Evolutionary conservation across 2,329 filamentous ascomycete genomes (phyloP), one percentile per base, ranked within the genome.

Genomic region (Scytalidium sp.): DNA sequence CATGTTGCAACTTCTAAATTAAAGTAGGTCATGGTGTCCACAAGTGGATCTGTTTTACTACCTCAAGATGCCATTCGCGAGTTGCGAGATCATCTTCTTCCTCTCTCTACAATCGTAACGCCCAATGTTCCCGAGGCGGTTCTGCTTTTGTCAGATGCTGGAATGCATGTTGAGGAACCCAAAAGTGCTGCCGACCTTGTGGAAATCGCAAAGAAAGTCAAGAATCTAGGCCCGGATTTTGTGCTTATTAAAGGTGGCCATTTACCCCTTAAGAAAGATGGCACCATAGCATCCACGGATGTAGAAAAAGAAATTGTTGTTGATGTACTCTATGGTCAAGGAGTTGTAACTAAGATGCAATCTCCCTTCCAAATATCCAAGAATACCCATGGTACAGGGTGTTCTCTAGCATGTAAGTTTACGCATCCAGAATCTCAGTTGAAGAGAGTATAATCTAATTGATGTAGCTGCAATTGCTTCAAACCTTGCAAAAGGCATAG

Each of bases 341-440:
- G 71, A 0, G 67, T 78, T n/a, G 67, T 78, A 0, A 74, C 82
- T 1, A 72, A 83, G 36, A 78, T 96, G 44, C 79, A 91, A 66
- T 88, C 83, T 36, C 75, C 77, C 3, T 97, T 87, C 63, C 76
- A 90, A 54, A 70, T 76, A 9, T 90, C 87, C 8, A 85, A 76
- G 52, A 93, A 93, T 63, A 97, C 93, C 0, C 94, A 99, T 62
- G 94, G 94, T 1, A 97, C 94, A 0, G 94, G 94, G 3, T 99
- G 94, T 64, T 95, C 91, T 9, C 78, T 97, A 52, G 94, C 94
- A 39, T 96, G 85, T 88, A 68, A 73, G 84, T 75, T 23, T 45
- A 22, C 3, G 3, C 11, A 10, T 29, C 22, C n/a, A 23, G 9
- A 27, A 3, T 17, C 17, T 22, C 27, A 19, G n/a, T 3, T 36